Base-by-base conservation (phyloP, 1,284 basidiomycete genomes). In the Puccinia horiana region DNA sequence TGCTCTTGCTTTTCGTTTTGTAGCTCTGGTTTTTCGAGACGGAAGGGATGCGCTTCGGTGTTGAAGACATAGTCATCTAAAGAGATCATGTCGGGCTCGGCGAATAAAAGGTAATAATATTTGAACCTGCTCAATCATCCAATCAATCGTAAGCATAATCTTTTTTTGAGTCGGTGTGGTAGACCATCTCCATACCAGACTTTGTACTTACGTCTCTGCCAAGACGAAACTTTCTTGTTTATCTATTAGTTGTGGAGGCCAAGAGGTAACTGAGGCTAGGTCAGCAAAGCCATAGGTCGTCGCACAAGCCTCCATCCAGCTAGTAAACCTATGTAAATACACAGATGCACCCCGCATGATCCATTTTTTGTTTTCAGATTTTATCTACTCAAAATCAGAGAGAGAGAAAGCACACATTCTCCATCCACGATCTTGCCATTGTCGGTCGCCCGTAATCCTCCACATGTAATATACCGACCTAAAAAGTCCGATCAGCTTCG, bases 31-130 rank as follows among this genome's bases (percentile, higher is more conserved):
- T 65, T 74, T 0, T 54, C 44, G 11, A 81, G 9, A n/a, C 56
- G 54, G 29, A 81, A 81, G 49, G 79, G 79, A 42, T 81, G 79
- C 14, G 79, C 79, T 54, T 81, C 88, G 14, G 89, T 90, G 42
- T 89, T 89, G 81, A 90, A 88, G 40, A 90, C 89, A 84, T 89
- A 90, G 84, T 90, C 88, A 85, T 91, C 90, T 18, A 91, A 86
- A 23, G 88, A 89, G 44, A 90, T 84, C 26, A 89, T 84, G 54
- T 89, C 88, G 0, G 88, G 89, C 29, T 89, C 89, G 23, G 88
- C 88, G 83, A 90, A 90, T 9, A 87, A 85, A 63, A 87, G 83
- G 72, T 86, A 86, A 83, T 86, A 87, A 81, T 84, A 54, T 49
- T 76, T 82, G 35, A 69, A 76, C 49, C 81, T 70, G 47, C n/a